Conservation (phyloP, 495 filamentous ascomycete species). For the Annulohypoxylon maeteangense region DNA sequence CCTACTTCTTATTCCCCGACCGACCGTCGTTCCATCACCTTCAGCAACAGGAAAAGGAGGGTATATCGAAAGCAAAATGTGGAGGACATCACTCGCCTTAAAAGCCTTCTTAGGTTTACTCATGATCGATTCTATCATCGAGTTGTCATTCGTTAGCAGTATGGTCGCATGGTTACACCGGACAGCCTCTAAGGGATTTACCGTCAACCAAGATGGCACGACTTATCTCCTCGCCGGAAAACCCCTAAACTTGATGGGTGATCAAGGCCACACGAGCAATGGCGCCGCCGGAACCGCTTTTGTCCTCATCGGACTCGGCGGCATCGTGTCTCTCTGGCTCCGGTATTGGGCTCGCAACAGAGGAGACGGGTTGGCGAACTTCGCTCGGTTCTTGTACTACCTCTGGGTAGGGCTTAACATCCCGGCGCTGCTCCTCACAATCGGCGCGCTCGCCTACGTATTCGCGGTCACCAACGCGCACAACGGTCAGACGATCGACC, state of each 20-base stretch:
- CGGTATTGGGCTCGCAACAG: constrained; percentile 46
- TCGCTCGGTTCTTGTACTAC: constrained; percentile 48
- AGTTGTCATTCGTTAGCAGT: constrained; percentile 58
- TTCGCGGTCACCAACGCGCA: constrained; percentile 58
- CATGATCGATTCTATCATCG: constrained; percentile 57
- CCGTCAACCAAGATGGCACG: constrained; percentile 44
- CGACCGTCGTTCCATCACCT: background rate
- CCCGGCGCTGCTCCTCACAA: constrained; percentile 58
- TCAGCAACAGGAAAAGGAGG: constrained; percentile 6
- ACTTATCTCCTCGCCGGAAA: constrained; percentile 52
- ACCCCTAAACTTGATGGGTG: constrained; percentile 54
- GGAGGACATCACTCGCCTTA: constrained; percentile 33
- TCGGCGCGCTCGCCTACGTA: constrained; percentile 57
- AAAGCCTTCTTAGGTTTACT: constrained; percentile 51
- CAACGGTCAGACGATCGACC: constrained; percentile 55
- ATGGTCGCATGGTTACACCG: constrained; percentile 61
- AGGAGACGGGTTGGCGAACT: constrained; percentile 13
- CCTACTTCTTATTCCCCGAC: background rate
- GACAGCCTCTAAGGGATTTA: constrained; percentile 51
- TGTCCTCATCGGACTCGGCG: constrained; percentile 59
- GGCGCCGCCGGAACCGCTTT: constrained; percentile 62
- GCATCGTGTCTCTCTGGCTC: constrained; percentile 53
- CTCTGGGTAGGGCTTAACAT: constrained; percentile 54
- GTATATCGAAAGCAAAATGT: constrained; percentile 23
- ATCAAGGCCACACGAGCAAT: constrained; percentile 63